Conservation (phyloP, 1,284 basidiomycete genomes). For the Phylloporus gajari region DNA sequence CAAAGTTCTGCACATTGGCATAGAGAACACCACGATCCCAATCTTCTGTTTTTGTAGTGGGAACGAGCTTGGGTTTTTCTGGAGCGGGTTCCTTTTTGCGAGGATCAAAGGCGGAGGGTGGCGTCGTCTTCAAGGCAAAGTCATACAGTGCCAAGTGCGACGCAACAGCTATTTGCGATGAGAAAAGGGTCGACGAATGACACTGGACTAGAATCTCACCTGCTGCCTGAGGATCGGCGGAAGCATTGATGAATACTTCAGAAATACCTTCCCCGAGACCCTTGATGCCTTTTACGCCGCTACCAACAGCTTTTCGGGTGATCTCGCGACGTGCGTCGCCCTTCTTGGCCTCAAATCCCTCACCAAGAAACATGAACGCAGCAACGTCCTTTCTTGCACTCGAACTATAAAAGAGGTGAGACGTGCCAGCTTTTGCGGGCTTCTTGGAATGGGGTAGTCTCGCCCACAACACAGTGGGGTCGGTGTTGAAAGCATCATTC, state of each 20-base stretch:
- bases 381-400: slow-evolving; percentile 53
- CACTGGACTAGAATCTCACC: slow-evolving; percentile 51
- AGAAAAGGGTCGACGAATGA: not conserved
- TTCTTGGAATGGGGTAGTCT: slow-evolving; percentile 55
- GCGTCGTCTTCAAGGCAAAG: slow-evolving; percentile 80
- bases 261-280: slow-evolving; percentile 66
- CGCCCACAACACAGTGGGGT: slow-evolving; percentile 57
- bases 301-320: slow-evolving; percentile 73
- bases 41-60: slow-evolving; percentile 58
- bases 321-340: slow-evolving; percentile 66
- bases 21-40: slow-evolving; percentile 82
- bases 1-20: slow-evolving; percentile 85
- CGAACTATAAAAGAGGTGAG: slow-evolving; percentile 71
- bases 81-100: slow-evolving; percentile 58
- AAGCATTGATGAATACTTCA: slow-evolving; percentile 68
- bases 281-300: slow-evolving; percentile 72
- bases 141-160: slow-evolving; percentile 78
- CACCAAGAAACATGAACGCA: slow-evolving; percentile 71
- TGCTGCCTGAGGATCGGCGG: slow-evolving; percentile 77
- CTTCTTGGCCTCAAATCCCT: slow-evolving; percentile 61
- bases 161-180: slow-evolving; percentile 67
- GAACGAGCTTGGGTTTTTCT: slow-evolving; percentile 59
- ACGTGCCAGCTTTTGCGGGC: slow-evolving; percentile 68
- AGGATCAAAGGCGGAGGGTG: slow-evolving; percentile 68
- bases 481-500: slow-evolving; percentile 36